A percentile compares a stretch with the other conserved stretches of the same genome.
Evolutionary conservation across 208 protist species (phyloP).

Genomic region (Wallacemonas sp.): DNA sequence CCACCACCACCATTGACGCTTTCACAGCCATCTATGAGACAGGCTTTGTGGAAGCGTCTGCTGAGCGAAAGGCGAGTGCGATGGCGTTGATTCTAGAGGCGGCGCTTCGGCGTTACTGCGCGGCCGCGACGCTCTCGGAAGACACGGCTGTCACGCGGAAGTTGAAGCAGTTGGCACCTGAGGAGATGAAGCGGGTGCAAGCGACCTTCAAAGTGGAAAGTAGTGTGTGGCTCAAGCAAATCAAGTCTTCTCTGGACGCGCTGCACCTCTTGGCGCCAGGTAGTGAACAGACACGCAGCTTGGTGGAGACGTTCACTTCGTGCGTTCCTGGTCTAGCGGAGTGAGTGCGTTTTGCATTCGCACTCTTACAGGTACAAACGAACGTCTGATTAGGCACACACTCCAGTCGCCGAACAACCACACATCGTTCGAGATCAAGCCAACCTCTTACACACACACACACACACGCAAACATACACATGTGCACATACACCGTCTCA

Average conservation of each 20-base stretch:
- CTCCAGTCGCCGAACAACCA: no score
- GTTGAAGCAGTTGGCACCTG: not conserved
- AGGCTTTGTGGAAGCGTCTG: not conserved
- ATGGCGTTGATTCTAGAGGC: conserved; percentile 17
- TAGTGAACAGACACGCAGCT: not conserved
- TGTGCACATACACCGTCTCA: no score
- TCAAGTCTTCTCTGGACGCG: not conserved
- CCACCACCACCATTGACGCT: not conserved
- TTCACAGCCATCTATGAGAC: not conserved
- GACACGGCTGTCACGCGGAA: conserved; percentile 8
- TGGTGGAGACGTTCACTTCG: not conserved
- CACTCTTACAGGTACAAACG: no score
- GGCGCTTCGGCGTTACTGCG: conserved; percentile 28
- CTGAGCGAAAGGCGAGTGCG: not conserved
- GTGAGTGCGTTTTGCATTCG: no score
- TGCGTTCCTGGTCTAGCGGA: not conserved
- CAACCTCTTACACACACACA: no score
- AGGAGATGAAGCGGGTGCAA: conserved; percentile 7
- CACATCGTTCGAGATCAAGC: no score
- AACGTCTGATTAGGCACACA: no score
- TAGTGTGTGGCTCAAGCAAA: conserved; percentile 7
- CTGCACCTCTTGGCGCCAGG: not conserved
- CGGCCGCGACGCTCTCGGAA: conserved; percentile 10
- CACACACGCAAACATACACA: no score
- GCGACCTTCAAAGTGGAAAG: not conserved